Conservation (phyloP, 306 rosid genomes). For the Sphenostylis stenocarpa region DNA sequence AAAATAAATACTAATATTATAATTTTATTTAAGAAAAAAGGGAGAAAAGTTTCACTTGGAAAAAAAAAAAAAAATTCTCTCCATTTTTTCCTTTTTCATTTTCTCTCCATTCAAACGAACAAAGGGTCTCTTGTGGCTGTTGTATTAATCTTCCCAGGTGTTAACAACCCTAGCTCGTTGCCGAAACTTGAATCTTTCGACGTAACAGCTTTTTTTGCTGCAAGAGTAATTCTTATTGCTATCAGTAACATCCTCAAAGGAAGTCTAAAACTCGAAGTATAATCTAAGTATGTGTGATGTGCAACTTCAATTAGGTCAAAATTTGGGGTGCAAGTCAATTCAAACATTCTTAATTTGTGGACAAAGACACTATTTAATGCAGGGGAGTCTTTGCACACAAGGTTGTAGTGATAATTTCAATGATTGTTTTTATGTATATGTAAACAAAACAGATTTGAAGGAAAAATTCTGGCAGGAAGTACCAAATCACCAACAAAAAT, state of each 20-base stretch:
- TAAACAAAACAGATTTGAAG: neutral
- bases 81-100: neutral
- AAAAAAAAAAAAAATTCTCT: neutral
- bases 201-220: conserved; percentile 59
- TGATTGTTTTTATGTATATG: neutral
- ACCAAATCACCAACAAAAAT: neutral
- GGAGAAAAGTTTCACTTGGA: neutral
- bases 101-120: neutral
- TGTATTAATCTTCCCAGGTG: neutral
- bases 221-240: conserved; percentile 26
- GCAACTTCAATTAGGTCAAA: too few species aligned
- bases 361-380: too few species aligned
- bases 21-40: neutral
- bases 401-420: too few species aligned
- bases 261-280: neutral
- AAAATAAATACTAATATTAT: neutral
- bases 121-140: neutral
- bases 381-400: too few species aligned
- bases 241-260: neutral
- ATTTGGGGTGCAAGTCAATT: neutral
- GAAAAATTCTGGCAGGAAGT: neutral
- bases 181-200: conserved; percentile 25
- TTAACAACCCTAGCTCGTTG: neutral
- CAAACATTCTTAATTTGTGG: neutral
- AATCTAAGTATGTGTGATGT: neutral